Percentiles rank a stretch among this genome's conserved stretches.
phyloP scores from a whole-genome alignment of 345 rosid genomes.

The Erysimum cheiranthoides region DNA sequence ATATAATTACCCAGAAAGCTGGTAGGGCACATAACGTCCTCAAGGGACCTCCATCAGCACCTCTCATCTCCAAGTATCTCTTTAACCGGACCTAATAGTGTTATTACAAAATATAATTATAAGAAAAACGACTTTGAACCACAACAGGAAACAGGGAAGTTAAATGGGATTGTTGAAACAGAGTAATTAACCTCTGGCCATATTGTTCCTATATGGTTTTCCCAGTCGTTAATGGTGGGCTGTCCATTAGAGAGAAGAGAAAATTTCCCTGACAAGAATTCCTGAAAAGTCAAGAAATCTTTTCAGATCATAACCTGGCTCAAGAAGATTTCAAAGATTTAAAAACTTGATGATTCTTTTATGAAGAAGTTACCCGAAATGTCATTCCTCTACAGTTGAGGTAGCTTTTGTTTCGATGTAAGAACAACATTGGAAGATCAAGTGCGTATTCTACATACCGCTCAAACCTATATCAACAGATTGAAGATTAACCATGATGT shows the following conservation, averaged over 20 bases:
- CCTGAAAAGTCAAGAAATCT: conserved; percentile 5
- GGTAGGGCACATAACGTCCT: conserved; percentile 93
- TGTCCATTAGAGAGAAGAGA: conserved; percentile 72
- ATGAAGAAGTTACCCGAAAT: conserved; percentile 62
- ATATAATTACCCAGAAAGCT: conserved; percentile 88
- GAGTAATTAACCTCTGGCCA: conserved; percentile 73
- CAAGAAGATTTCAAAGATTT: conserved; percentile 42
- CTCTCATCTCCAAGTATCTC: conserved; percentile 99
- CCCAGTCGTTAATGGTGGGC: conserved; percentile 88
- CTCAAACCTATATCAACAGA: conserved; percentile 71
- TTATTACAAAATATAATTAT: conserved; percentile 19
- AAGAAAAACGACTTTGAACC: neutral
- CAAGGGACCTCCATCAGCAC: conserved; percentile 99
- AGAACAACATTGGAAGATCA: conserved; percentile 90
- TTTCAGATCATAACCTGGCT: neutral
- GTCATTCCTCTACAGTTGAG: conserved; percentile 82
- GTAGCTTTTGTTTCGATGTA: conserved; percentile 66
- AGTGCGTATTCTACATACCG: conserved; percentile 93
- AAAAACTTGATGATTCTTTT: too few species aligned
- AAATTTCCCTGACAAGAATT: conserved; percentile 67
- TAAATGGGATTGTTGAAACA: conserved; percentile 4
- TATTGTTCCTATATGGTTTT: conserved; percentile 79
- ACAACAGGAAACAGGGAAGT: neutral
- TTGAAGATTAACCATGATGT: neutral
- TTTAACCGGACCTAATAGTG: conserved; percentile 77